phyloP scores from a whole-genome alignment of 345 rosid genomes.

The Fremontodendron californicum region DNA sequence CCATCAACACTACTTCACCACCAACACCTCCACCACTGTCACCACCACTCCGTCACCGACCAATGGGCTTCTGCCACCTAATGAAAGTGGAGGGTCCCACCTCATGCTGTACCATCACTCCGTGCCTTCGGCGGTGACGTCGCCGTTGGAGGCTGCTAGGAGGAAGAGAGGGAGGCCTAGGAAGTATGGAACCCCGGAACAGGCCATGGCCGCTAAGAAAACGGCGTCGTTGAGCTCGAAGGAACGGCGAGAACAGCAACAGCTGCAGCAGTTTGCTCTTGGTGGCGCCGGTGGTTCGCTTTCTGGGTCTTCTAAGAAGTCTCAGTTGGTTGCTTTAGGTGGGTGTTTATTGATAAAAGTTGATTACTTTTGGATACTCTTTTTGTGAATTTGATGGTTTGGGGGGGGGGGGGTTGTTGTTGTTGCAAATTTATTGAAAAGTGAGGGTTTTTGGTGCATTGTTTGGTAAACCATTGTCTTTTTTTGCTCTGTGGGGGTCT shows the following conservation, averaged over 20 bases:
- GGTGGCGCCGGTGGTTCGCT: constrained; percentile 23
- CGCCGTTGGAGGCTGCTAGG: constrained; percentile 55
- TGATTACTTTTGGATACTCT: not conserved
- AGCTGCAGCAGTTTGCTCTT: constrained; percentile 10
- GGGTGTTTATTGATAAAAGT: constrained; percentile 12
- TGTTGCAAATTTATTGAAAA: not conserved
- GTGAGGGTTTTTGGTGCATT: not conserved
- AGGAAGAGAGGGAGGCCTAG: constrained; percentile 94
- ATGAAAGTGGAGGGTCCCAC: constrained; percentile 27
- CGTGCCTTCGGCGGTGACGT: constrained; percentile 55
- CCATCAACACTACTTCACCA: constrained; percentile 40
- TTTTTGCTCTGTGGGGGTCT: not conserved
- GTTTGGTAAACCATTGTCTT: not conserved
- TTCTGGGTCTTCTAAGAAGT: constrained; percentile 36
- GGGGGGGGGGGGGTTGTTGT: no score
- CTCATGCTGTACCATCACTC: constrained; percentile 56
- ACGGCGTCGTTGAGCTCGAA: constrained; percentile 50
- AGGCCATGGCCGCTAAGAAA: constrained; percentile 85
- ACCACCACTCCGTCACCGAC: constrained; percentile 40
- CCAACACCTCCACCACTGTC: constrained; percentile 35
- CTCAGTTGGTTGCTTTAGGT: constrained; percentile 36
- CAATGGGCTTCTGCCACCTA: constrained; percentile 57
- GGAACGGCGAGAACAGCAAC: constrained; percentile 40
- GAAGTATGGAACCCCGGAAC: constrained; percentile 97
- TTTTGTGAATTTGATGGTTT: not conserved